Conservation (phyloP, 2,329 filamentous ascomycete species). For the Ceratocystis huliohia region DNA sequence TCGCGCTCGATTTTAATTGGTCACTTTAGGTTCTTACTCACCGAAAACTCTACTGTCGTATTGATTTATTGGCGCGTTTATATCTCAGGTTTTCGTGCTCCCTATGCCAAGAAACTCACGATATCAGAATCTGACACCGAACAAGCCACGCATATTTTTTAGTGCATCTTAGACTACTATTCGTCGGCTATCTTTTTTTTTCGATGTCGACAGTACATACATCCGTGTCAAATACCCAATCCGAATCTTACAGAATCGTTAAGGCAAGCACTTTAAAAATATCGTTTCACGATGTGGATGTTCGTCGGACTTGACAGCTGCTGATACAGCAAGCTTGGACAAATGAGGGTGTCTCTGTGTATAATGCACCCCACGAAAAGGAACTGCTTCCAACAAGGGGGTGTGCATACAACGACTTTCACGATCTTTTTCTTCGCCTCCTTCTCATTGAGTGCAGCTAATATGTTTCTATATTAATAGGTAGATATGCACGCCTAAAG, state of each 20-base stretch:
- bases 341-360: neutral
- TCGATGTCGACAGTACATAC: neutral
- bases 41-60: neutral
- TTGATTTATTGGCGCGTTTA: neutral
- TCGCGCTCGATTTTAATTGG: neutral
- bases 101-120: neutral
- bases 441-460: neutral
- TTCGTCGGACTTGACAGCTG: neutral
- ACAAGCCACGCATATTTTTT: neutral
- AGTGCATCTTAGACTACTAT: neutral
- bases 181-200: neutral
- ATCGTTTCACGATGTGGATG: neutral
- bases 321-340: neutral
- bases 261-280: slow-evolving; percentile 2
- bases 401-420: slow-evolving; percentile 15
- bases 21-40: neutral
- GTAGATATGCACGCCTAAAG: neutral
- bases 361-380: neutral
- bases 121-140: neutral
- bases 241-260: neutral
- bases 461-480: slow-evolving; percentile 8
- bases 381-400: neutral
- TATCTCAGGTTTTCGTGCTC: neutral
- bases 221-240: neutral
- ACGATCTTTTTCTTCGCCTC: slow-evolving; percentile 13